Conservation (phyloP, 1,139 yeast species). For the Kurtzmaniella natalensis region DNA sequence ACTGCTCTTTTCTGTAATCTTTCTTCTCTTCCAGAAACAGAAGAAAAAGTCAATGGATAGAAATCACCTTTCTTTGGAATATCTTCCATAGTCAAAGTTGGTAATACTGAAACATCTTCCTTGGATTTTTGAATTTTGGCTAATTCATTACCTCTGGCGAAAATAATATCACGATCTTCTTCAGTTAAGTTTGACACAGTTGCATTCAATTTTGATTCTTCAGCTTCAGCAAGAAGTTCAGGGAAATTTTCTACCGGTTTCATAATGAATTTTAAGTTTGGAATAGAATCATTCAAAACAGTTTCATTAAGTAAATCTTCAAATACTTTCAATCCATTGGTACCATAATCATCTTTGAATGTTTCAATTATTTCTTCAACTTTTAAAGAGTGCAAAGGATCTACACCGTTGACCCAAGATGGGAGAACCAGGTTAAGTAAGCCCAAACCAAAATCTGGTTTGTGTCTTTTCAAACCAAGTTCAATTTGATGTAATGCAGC, state of each 20-base stretch:
- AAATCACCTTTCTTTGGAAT: conserved; percentile 57
- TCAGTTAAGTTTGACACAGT: conserved; percentile 45
- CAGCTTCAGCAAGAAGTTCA: conserved; percentile 47
- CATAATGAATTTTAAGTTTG: conserved; percentile 68
- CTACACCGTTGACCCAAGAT: conserved; percentile 76
- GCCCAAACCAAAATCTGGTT: conserved; percentile 85
- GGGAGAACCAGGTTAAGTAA: conserved; percentile 71
- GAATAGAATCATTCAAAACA: conserved; percentile 46
- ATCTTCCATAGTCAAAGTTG: conserved; percentile 69
- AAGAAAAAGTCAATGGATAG: conserved; percentile 28
- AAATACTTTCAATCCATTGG: conserved; percentile 55
- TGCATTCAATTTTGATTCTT: conserved; percentile 44
- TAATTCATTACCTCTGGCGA: conserved; percentile 54
- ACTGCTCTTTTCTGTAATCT: conserved; percentile 46
- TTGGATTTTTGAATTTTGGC: conserved; percentile 59
- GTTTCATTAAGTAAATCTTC: conserved; percentile 52
- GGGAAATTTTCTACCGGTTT: conserved; percentile 59
- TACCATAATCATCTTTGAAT: conserved; percentile 57
- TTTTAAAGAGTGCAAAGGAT: conserved; percentile 63
- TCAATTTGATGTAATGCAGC: conserved; percentile 90
- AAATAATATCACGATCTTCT: conserved; percentile 55
- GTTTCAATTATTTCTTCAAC: conserved; percentile 56
- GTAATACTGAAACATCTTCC: conserved; percentile 77
- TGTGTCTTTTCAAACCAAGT: conserved; percentile 76
- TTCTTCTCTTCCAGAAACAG: conserved; percentile 21